Conservation (phyloP, 1,284 basidiomycete species). For the Ustilago xerochloae region DNA sequence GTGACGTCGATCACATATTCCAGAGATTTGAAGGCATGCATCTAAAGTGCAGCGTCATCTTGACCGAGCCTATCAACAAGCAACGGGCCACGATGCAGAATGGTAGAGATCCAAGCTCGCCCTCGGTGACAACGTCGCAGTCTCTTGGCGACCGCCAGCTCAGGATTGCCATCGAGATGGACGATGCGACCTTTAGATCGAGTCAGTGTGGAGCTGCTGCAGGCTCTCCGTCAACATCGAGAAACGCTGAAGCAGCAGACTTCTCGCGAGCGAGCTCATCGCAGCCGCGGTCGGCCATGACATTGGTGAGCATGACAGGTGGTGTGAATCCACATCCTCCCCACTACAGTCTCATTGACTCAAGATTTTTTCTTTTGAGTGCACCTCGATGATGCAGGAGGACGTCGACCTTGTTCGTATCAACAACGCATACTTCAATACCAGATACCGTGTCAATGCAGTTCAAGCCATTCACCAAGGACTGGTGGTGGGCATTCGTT, state of each 20-base stretch:
- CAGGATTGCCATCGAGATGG: constrained; percentile 15
- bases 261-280: not conserved
- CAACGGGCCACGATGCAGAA: not conserved
- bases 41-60: constrained; percentile 22
- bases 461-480: constrained; percentile 19
- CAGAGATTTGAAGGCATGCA: too few relatives aligned
- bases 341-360: too few relatives aligned
- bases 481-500: constrained; percentile 16
- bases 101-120: not conserved
- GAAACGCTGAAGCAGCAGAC: too few relatives aligned
- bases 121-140: not conserved
- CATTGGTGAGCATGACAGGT: constrained; percentile 20
- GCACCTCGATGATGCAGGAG: not conserved
- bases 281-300: constrained; percentile 8
- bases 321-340: too few relatives aligned
- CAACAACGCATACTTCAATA: constrained; percentile 21
- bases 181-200: not conserved
- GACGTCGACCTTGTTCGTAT: constrained; percentile 30
- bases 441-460: constrained; percentile 12
- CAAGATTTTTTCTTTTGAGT: not conserved
- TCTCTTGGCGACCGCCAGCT: constrained; percentile 4
- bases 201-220: not conserved
- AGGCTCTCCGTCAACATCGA: not conserved
- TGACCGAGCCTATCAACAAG: constrained; percentile 21
- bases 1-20: too few relatives aligned